Evolutionary conservation across 2,329 filamentous ascomycete genomes (phyloP), one percentile per base, ranked within the genome.

Genomic region (Aspergillus tubingensis): DNA sequence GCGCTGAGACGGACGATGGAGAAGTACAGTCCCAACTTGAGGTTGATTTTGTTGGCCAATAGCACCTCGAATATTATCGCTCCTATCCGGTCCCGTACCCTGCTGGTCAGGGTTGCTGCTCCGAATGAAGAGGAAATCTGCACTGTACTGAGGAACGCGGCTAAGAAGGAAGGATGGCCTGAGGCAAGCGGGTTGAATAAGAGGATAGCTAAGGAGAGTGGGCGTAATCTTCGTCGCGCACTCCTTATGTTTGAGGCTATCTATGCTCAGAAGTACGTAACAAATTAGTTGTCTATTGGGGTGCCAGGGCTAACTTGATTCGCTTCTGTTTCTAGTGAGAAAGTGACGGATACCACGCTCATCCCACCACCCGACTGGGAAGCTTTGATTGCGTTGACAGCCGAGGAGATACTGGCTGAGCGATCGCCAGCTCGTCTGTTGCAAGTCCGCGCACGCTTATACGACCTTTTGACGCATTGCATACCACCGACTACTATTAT

Each of bases 291-390:
- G 23, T 36, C 53, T n/a, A 27, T 44, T 41, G 30, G 55, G 6
- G 7, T 17, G 54, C 32, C 41, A 8, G 19, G 11, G 44, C 57
- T 58, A 41, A 60, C 50, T 8, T 10, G 8, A 11, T 27, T 6
- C 7, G 27, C 27, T 11, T 10, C 10, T 10, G 8, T 10, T 8
- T 17, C 17, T 71, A 97, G 94, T 76, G 94, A 98, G 76, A 95
- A 91, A 79, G 88, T 97, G 17, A 90, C 89, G 54, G 92, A 97
- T 66, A 87, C 84, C 64, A 98, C 94, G 3, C 86, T 88, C 4
- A 96, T 99, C 63, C 94, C 94, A 10, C 95, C 94, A 0, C 93
- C 96, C 1, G 95, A 99, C 71, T 99, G 95, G 93, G 95, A 99
- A 75, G 91, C 92, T 0, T 84, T 99, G 62, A 93, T 99, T 67